Base-by-base conservation (phyloP, 345 rosid genomes). In the Pistacia atlantica region DNA sequence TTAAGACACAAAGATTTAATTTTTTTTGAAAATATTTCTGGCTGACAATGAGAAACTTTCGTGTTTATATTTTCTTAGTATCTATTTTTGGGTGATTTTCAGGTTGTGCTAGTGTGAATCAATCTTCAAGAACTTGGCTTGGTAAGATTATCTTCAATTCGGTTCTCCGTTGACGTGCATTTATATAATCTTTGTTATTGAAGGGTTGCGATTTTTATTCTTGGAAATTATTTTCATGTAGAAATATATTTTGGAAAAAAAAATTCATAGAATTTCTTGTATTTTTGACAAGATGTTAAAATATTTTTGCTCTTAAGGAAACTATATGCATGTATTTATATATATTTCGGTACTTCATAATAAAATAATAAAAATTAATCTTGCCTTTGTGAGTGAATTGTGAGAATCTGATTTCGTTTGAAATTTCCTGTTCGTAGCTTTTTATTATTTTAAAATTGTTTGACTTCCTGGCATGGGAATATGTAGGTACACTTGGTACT, bases 181-280 rank as follows among this genome's bases (percentile, higher is more conserved):
- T 31, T 64, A 8, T 65, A 46, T 28, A 52, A 13, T 22, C 67
- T 48, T 48, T 3, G 25, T 48, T 12, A 67, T 48, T 51, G 72
- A 25, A 37, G 68, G 33, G 35, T 45, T 45, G 51, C 1, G 56
- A 17, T 61, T 69, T 77, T 25, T 25, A 42, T 77, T 22, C 20
- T 31, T 48, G 66, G 66, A 42, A 72, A 55, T 61, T 45, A 51
- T 68, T 76, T 73, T 51, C 20, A 1, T 69, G 11, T 20, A n/a
- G 9, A 42, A 42, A 42, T 42, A 8, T 42, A 8, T 42, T 42
- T 42, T 13, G 35, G 48, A 37, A 0, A 11, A 60, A 60, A 31
- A 6, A 5, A 42, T 42, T 42, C 46, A 42, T 42, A 42, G 46
- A 42, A 42, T 8, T 42, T 42, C 46, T 6, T 42, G 46, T 42